phyloP scores from a whole-genome alignment of 2,329 filamentous ascomycete species.

The Paecilomyces sp. region DNA sequence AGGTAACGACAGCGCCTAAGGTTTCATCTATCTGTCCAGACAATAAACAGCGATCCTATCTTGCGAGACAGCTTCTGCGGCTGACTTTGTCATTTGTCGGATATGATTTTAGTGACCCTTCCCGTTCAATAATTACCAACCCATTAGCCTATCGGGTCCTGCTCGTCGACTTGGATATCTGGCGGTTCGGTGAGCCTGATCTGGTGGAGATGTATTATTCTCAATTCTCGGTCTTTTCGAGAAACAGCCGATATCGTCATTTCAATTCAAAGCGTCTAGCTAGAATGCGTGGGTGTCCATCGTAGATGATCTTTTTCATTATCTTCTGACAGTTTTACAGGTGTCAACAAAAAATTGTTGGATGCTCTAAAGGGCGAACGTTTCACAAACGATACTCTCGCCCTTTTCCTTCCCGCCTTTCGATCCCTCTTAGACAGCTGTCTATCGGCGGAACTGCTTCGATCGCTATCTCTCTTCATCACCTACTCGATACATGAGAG shows the following conservation, averaged over 20 bases:
- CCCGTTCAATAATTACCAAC: slow-evolving; percentile 90
- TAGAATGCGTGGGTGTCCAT: slow-evolving; percentile 70
- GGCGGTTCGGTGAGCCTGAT: slow-evolving; percentile 68
- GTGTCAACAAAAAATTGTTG: slow-evolving; percentile 80
- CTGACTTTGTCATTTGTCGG: slow-evolving; percentile 81
- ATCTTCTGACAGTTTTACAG: slow-evolving; percentile 37
- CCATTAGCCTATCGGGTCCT: slow-evolving; percentile 88
- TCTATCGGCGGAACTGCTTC: slow-evolving; percentile 74
- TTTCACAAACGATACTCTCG: slow-evolving; percentile 64
- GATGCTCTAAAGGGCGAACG: slow-evolving; percentile 84
- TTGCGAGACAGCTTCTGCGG: slow-evolving; percentile 59
- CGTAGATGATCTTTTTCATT: not conserved
- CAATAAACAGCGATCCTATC: slow-evolving; percentile 42
- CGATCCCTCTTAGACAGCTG: slow-evolving; percentile 72
- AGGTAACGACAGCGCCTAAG: slow-evolving; percentile 35
- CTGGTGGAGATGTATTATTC: slow-evolving; percentile 88
- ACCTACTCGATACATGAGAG: slow-evolving; percentile 79
- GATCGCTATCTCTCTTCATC: slow-evolving; percentile 82
- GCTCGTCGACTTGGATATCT: slow-evolving; percentile 87
- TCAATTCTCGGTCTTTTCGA: slow-evolving; percentile 81
- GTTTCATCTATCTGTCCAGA: slow-evolving; percentile 27
- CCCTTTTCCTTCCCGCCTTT: slow-evolving; percentile 71
- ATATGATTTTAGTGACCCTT: slow-evolving; percentile 70
- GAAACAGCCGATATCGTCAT: slow-evolving; percentile 83
- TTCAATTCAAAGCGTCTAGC: slow-evolving; percentile 85